Percentiles rank a stretch among this genome's conserved stretches.
Evolutionary conservation across 495 filamentous ascomycete genomes (phyloP).

Genomic region (Aspergillus sclerotioniger): DNA sequence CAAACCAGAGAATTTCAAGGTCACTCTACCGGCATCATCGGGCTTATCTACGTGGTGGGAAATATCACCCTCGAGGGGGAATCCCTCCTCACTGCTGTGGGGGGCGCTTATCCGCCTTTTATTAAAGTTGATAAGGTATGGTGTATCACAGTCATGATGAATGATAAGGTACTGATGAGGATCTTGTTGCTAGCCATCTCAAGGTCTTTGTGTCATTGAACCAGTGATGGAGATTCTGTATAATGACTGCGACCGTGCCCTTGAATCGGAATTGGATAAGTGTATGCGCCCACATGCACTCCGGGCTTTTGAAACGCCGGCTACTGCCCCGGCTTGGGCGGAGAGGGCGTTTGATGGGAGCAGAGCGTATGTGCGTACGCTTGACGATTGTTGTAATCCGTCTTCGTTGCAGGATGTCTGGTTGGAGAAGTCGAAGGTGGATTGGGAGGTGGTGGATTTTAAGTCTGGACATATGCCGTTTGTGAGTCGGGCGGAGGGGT

Average conservation of each 20-base stretch:
- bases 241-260: conserved; percentile 10
- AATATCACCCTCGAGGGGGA: conserved; percentile 11
- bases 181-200: conserved; percentile 6
- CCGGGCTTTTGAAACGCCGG: conserved; percentile 9
- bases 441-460: conserved; percentile 11
- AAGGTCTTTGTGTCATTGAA: conserved; percentile 5
- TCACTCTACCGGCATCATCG: neutral
- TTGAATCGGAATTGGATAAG: conserved; percentile 4
- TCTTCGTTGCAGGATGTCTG: conserved; percentile 7
- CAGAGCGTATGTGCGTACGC: conserved; percentile 8
- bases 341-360: conserved; percentile 10
- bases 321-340: conserved; percentile 9
- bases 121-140: conserved; percentile 11
- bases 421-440: conserved; percentile 11
- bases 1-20: conserved; percentile 3
- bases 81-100: conserved; percentile 5
- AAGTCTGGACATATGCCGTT: conserved; percentile 11
- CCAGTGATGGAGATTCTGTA: conserved; percentile 9
- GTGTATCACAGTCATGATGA: neutral
- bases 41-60: conserved; percentile 7
- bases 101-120: conserved; percentile 11
- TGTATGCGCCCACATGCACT: conserved; percentile 9
- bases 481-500: conserved; percentile 6
- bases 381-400: conserved; percentile 10
- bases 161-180: neutral